These are phyloP conservation scores for Macrophomina tecta DNA, from an alignment of 2,329 filamentous ascomycete species.

Conservation along the genomic window DNA sequence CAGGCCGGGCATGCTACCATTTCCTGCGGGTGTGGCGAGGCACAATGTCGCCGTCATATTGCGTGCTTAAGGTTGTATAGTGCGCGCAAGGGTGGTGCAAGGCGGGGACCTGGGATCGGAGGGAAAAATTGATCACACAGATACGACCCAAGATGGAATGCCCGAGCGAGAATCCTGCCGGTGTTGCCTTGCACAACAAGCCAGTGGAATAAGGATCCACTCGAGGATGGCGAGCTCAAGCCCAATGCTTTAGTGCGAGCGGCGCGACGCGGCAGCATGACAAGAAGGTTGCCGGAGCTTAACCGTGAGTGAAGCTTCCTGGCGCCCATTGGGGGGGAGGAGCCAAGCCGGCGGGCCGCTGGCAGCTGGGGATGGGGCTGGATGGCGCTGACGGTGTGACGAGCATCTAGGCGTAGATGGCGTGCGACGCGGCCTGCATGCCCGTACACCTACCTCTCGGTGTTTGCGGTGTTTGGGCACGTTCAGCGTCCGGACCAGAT, in stretches of 20 bases:
- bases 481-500: background rate
- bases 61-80: slow-evolving; percentile 23
- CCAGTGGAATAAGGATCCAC: background rate
- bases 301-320: background rate
- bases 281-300: slow-evolving; percentile 13
- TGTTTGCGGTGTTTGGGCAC: background rate
- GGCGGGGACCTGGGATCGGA: background rate
- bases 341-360: background rate
- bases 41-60: slow-evolving; percentile 23
- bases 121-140: background rate
- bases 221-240: background rate
- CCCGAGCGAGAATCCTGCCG: slow-evolving; percentile 16
- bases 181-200: slow-evolving; percentile 7
- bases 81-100: background rate
- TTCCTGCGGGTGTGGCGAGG: slow-evolving; percentile 13
- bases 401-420: slow-evolving; percentile 22
- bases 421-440: slow-evolving; percentile 18
- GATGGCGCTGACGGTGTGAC: background rate
- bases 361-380: background rate
- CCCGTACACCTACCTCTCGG: background rate
- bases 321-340: background rate
- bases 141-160: slow-evolving; percentile 6
- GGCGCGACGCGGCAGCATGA: background rate
- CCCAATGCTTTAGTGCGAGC: background rate
- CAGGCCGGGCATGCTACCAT: background rate